Conservation (phyloP, 345 rosid genomes). For the Gossypioides kirkii region DNA sequence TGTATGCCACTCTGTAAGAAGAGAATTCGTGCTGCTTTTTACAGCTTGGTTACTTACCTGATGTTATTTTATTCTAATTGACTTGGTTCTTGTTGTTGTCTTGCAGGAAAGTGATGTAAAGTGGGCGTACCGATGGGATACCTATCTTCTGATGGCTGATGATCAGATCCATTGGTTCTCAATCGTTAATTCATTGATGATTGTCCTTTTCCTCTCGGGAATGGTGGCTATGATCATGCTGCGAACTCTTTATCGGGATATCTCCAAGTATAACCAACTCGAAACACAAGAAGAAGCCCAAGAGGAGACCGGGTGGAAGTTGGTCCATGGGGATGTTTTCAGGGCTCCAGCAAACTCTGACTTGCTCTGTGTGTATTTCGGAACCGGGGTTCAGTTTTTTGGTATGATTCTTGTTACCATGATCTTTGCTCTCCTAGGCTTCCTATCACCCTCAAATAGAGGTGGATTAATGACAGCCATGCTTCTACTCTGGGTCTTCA, state of each 20-base stretch:
- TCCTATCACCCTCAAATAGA: slow-evolving; percentile 89
- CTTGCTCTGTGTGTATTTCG: slow-evolving; percentile 76
- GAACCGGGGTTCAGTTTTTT: slow-evolving; percentile 86
- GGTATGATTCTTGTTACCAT: slow-evolving; percentile 85
- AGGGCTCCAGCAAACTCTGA: slow-evolving; percentile 71
- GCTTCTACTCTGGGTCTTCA: slow-evolving; percentile 90
- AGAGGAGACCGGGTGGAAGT: slow-evolving; percentile 94
- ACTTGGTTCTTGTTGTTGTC: slow-evolving; percentile 1
- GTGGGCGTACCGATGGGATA: slow-evolving; percentile 97
- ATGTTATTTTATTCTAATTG: neutral
- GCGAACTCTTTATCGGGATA: slow-evolving; percentile 87
- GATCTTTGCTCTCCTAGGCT: slow-evolving; percentile 89
- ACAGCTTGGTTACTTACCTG: neutral
- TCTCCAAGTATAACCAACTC: slow-evolving; percentile 87
- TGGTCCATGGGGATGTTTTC: slow-evolving; percentile 93
- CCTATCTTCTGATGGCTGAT: slow-evolving; percentile 88
- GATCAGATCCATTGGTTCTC: slow-evolving; percentile 98
- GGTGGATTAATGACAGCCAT: slow-evolving; percentile 90
- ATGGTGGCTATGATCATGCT: slow-evolving; percentile 99
- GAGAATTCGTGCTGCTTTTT: neutral
- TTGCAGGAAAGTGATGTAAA: slow-evolving; percentile 79
- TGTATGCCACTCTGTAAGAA: neutral
- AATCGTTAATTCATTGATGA: slow-evolving; percentile 84
- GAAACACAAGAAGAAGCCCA: slow-evolving; percentile 94
- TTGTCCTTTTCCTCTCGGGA: slow-evolving; percentile 90